These are phyloP conservation scores for Sporothrix protearum DNA, from an alignment of 2,329 filamentous ascomycete genomes.

Conservation along the genomic window DNA sequence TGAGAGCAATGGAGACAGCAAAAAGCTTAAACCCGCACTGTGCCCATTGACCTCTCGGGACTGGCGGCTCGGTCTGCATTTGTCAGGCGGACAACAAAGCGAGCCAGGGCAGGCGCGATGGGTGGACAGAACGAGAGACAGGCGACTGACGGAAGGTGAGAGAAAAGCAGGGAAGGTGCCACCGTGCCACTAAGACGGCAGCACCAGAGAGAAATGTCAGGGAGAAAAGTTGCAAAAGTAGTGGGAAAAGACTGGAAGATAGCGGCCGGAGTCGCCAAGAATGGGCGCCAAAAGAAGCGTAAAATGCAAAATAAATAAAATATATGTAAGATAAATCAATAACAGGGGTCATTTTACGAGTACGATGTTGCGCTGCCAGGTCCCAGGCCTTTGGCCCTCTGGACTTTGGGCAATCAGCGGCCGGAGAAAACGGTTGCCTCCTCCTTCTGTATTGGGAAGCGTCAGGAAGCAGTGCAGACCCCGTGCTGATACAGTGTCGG, in stretches of 20 bases:
- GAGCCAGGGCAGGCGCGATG: not conserved
- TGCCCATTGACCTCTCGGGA: not conserved
- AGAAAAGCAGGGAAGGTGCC: conserved; percentile 9
- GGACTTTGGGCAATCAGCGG: not conserved
- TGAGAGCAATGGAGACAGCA: not conserved
- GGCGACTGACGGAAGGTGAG: not conserved
- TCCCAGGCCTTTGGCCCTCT: not conserved
- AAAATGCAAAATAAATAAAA: not conserved
- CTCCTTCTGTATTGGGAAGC: not conserved
- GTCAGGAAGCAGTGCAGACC: too few relatives aligned
- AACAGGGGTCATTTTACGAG: not conserved
- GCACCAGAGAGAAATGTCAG: not conserved
- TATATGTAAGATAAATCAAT: too few relatives aligned
- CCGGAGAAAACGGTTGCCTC: conserved; percentile 4
- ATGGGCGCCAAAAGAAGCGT: conserved; percentile 11
- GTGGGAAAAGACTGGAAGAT: not conserved
- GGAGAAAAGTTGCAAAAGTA: not conserved
- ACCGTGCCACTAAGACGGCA: not conserved
- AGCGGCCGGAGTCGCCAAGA: conserved; percentile 1
- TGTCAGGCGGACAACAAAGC: conserved; percentile 13
- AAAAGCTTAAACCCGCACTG: conserved; percentile 13
- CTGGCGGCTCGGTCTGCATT: conserved; percentile 2
- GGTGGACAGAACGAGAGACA: not conserved
- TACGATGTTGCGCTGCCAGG: not conserved
- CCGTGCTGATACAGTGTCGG: not conserved